These are phyloP conservation scores for Penicillium atrosanguineum DNA, from an alignment of 495 filamentous ascomycete genomes.

Conservation along the genomic window DNA sequence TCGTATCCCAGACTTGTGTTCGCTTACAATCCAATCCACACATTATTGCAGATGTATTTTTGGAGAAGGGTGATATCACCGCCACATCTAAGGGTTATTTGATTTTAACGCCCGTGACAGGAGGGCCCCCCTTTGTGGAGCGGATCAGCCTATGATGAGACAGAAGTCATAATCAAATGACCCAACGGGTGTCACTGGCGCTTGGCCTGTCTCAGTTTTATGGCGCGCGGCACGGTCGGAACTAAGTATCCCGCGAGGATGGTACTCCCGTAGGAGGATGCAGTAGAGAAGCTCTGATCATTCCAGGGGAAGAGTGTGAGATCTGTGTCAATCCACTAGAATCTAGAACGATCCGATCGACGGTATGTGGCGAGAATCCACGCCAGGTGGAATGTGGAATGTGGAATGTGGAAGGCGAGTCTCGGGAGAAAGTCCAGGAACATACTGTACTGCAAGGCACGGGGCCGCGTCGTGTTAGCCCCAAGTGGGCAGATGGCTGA, in stretches of 20 bases:
- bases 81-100: neutral
- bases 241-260: neutral
- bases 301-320: no score
- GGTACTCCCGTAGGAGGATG: no score
- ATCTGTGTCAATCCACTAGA: no score
- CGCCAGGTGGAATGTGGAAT: no score
- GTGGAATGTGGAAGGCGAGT: no score
- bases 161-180: neutral
- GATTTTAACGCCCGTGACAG: neutral
- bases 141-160: neutral
- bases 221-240: slow-evolving; percentile 4
- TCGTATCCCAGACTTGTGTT: no score
- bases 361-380: no score
- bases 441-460: no score
- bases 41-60: neutral
- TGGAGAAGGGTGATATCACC: slow-evolving; percentile 3
- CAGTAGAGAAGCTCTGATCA: no score
- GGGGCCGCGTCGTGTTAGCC: no score
- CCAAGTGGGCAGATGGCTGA: neutral
- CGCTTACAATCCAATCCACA: no score
- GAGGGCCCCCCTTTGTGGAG: neutral
- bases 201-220: slow-evolving; percentile 21
- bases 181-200: neutral
- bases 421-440: neutral
- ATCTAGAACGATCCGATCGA: no score